Percentiles rank a stretch among this genome's conserved stretches.
These are phyloP conservation scores for Cystofilobasidium bisporidii DNA, from an alignment of 768 basidiomycete species.

Conservation along the genomic window DNA sequence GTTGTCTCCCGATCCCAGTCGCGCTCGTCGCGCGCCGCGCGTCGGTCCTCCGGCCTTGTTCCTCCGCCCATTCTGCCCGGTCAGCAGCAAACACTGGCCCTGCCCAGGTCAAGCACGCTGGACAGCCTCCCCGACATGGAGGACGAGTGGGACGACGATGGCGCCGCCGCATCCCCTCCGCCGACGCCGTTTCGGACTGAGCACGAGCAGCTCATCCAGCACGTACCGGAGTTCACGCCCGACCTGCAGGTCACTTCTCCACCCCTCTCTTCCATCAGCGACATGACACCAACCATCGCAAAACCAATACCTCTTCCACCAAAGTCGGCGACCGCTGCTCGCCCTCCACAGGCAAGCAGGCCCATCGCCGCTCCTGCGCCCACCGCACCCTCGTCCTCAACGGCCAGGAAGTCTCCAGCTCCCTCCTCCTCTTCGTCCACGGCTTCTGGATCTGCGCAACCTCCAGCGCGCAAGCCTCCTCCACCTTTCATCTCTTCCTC, in stretches of 20 bases:
- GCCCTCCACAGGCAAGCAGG: too few species aligned
- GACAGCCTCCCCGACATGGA: constrained; percentile 7
- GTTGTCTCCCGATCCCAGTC: constrained; percentile 5
- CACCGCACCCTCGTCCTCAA: neutral
- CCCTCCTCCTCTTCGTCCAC: neutral
- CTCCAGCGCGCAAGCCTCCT: neutral
- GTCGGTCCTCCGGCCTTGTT: constrained; percentile 15
- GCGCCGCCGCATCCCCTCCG: neutral
- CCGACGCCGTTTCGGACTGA: neutral
- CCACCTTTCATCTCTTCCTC: neutral
- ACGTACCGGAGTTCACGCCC: neutral
- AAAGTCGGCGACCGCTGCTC: neutral
- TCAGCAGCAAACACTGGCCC: neutral
- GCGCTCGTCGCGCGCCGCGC: constrained; percentile 7
- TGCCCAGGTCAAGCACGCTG: neutral
- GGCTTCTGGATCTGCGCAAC: neutral
- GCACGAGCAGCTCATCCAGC: neutral
- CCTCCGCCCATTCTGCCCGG: neutral
- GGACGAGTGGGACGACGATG: neutral
- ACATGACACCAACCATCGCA: neutral
- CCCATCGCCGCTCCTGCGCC: too few species aligned
- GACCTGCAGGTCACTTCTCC: neutral
- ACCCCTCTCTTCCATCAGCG: neutral
- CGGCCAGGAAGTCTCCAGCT: neutral
- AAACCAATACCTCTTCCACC: neutral